A percentile compares a stretch with the other conserved stretches of the same genome.
phyloP scores from a whole-genome alignment of 441 rosid genomes.

The Melastoma candidum region DNA sequence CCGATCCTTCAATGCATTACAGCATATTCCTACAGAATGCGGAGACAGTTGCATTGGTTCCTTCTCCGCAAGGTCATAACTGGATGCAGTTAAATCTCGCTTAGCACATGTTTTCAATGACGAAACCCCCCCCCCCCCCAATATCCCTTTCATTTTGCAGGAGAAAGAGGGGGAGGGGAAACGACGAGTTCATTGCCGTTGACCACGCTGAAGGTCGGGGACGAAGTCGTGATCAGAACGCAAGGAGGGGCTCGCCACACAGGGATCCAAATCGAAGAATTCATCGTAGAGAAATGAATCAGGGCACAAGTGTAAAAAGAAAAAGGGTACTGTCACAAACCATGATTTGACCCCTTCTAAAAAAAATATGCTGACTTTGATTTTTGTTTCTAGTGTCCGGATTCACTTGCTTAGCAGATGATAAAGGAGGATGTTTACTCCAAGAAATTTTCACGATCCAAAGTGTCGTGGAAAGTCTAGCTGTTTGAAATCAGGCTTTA shows the following conservation, averaged over 20 bases:
- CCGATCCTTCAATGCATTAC: conserved; percentile 27
- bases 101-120: neutral
- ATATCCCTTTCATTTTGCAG: conserved; percentile 24
- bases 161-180: conserved; percentile 16
- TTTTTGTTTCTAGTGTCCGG: no score
- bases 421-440: no score
- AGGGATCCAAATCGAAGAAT: conserved; percentile 76
- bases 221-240: conserved; percentile 46
- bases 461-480: no score
- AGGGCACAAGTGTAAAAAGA: conserved; percentile 4
- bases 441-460: no score
- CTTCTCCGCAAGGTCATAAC: conserved; percentile 46
- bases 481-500: no score
- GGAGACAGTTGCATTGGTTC: conserved; percentile 66
- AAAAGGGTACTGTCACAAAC: no score
- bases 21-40: conserved; percentile 75
- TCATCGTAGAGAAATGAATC: conserved; percentile 64
- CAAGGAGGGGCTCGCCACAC: conserved; percentile 88
- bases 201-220: conserved; percentile 62
- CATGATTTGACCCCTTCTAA: no score
- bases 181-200: conserved; percentile 41
- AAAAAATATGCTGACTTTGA: no score
- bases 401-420: no score
- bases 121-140: neutral
- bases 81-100: neutral